Conservation (phyloP, 2,329 filamentous ascomycete genomes). For the Cadophora malorum region DNA sequence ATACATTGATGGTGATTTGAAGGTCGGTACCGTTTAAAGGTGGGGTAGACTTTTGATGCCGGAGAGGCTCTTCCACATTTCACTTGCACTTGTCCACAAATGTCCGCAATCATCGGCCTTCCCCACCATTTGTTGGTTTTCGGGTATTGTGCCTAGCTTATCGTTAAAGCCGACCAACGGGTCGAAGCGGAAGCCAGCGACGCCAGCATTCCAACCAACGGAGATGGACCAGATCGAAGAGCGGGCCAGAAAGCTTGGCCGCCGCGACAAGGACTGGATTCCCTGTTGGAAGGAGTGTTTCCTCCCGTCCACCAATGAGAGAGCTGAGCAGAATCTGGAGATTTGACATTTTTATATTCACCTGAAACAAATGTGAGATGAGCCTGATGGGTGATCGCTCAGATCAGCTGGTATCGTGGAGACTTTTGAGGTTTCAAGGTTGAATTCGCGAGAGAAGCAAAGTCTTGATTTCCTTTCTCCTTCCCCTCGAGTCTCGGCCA, state of each 20-base stretch:
- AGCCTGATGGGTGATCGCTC: background rate
- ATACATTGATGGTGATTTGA: constrained; percentile 9
- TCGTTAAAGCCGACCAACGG: constrained; percentile 15
- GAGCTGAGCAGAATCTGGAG: background rate
- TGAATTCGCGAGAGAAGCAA: background rate
- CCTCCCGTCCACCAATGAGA: constrained; percentile 7
- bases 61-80: constrained; percentile 15
- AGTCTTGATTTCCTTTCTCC: background rate
- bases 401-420: background rate
- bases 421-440: constrained; percentile 16
- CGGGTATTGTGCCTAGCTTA: constrained; percentile 10
- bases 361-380: constrained; percentile 14
- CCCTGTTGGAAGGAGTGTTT: constrained; percentile 1
- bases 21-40: too few relatives aligned
- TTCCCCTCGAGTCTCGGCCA: constrained; percentile 12
- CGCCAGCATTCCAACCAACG: background rate
- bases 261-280: background rate
- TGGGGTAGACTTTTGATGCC: constrained; percentile 2
- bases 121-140: constrained; percentile 18
- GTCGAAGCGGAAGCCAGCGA: constrained; percentile 9
- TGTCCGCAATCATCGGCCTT: constrained; percentile 13
- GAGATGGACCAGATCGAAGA: constrained; percentile 11
- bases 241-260: constrained; percentile 24
- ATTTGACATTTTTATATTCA: background rate
- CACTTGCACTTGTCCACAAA: constrained; percentile 8